Evolutionary conservation across 768 basidiomycete species (phyloP), one percentile per base, ranked within the genome.

Genomic region (Kwoniella bestiolae): DNA sequence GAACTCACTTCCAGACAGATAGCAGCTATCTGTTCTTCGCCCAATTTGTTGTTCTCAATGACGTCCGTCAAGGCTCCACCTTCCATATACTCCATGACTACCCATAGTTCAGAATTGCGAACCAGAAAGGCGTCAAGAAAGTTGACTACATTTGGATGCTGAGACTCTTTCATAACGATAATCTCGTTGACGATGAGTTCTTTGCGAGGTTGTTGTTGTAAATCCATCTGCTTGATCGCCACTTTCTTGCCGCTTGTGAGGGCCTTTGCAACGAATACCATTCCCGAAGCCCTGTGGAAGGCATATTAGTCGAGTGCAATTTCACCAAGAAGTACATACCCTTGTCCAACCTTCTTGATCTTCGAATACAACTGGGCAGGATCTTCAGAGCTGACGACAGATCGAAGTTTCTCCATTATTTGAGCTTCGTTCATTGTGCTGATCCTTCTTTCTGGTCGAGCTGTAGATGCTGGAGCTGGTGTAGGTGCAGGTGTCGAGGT

Each of bases 51-150:
- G 73, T 94, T 93, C 84, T 97, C 95, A 74, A 99, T 97, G 47
- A 99, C 90, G 82, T 98, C 95, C 26, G 94, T 97, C 75, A 99
- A 84, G 18, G 95, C 94, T 4, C 82, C 81, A 44, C 94, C 94
- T 82, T 97, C 94, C 95, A 98, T 98, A 82, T 94, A 97, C 83
- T 97, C 96, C 96, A 99, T 98, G 62, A 98, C 93, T 41, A 99
- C 94, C 96, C 96, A 98, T 3, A 99, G 85, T 77, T 95, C 93
- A 57, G 86, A 89, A 79, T 85, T 89, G 82, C 90, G 90, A 58
- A 96, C 87, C 47, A 97, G 86, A 81, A 94, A 96, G 25, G 91
- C 87, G 5, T 95, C 91, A 45, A 95, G 82, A 82, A 92, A 97
- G 82, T 95, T 95, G 84, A 97, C 94, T 63, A 97, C 94, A 76